Base-by-base conservation (phyloP, 2,329 filamentous ascomycete species). In the Sarocladium oryzae region DNA sequence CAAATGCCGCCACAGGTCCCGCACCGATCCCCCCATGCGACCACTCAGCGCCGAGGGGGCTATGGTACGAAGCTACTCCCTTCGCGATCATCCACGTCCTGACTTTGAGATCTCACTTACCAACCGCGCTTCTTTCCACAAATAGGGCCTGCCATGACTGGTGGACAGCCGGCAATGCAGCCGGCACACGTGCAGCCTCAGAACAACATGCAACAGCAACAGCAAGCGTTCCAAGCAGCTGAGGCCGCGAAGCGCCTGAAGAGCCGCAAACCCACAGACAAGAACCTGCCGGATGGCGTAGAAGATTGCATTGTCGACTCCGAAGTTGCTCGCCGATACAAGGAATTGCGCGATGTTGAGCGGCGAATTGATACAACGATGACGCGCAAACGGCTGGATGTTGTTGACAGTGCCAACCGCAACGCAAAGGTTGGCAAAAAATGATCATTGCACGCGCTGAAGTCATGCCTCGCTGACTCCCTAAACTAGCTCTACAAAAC, bases 331-430 rank as follows among this genome's bases (percentile, higher is more conserved):
- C 77, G 85, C 63, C 80, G 89, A 59, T 99, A 99, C 72, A 85
- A 84, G 63, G 83, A 86, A 53, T 71, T 99, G 64, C 83, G 89
- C 63, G 90, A 95, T 58, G 75, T 95, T 53, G 93, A 99, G 76
- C 84, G 89, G 63, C 81, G 85, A 51, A 75, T 99, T 52, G 93
- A 99, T 72, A 88, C 92, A 36, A 88, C 89, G 16, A 95, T 96
- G 78, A 91, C 93, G 67, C 85, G 92, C 63, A 99, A 99, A 74
- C 81, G 91, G 55, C 73, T 99, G 55, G 93, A 99, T 64, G 85
- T 96, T 56, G 81, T 89, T 56, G 92, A 97, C 65, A 84, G 83
- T 38, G 81, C 89, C 51, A 87, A 81, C 64, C 82, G 85, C 56
- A 85, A 84, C 55, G 76, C 82, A 54, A 93, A 88, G 77, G 80